These are phyloP conservation scores for Mycena kentingensis DNA, from an alignment of 768 basidiomycete species.

Conservation along the genomic window DNA sequence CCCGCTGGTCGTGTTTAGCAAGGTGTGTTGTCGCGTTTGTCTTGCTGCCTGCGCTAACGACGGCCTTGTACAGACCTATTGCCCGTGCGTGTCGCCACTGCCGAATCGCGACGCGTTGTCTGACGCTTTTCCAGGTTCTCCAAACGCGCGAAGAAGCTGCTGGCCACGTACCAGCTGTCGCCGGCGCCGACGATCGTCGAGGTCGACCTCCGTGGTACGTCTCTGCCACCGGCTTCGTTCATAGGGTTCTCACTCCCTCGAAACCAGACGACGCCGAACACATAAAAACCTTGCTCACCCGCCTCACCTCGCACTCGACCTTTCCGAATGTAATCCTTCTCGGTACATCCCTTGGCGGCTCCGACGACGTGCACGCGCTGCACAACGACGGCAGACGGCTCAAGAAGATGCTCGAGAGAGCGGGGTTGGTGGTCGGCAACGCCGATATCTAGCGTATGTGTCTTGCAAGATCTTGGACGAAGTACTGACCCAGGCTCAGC, in stretches of 20 bases:
- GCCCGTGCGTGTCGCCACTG: slow-evolving; percentile 58
- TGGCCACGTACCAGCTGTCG: slow-evolving; percentile 57
- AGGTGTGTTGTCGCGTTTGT: slow-evolving; percentile 46
- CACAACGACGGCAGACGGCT: slow-evolving; percentile 51
- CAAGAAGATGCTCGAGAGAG: slow-evolving; percentile 47
- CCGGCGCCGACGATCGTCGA: slow-evolving; percentile 74
- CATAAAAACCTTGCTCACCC: slow-evolving; percentile 65
- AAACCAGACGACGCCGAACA: slow-evolving; percentile 64
- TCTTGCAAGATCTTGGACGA: too few species aligned
- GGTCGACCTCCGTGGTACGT: slow-evolving; percentile 69
- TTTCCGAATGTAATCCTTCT: slow-evolving; percentile 76
- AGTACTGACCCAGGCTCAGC: too few species aligned
- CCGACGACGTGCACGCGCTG: slow-evolving; percentile 55
- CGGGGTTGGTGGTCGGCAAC: slow-evolving; percentile 35
- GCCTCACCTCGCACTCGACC: slow-evolving; percentile 66
- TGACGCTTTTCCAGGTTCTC: slow-evolving; percentile 50
- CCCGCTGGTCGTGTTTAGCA: slow-evolving; percentile 81
- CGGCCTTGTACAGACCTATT: slow-evolving; percentile 54
- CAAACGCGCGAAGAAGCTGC: slow-evolving; percentile 58
- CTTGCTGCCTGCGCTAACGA: too few species aligned
- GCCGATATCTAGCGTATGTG: background rate
- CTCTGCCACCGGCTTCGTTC: too few species aligned
- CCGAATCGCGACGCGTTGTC: background rate
- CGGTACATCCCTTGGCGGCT: slow-evolving; percentile 67
- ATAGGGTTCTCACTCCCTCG: too few species aligned